Conservation (phyloP, 2,329 filamentous ascomycete genomes). For the Lasiodiplodia hormozganensis region DNA sequence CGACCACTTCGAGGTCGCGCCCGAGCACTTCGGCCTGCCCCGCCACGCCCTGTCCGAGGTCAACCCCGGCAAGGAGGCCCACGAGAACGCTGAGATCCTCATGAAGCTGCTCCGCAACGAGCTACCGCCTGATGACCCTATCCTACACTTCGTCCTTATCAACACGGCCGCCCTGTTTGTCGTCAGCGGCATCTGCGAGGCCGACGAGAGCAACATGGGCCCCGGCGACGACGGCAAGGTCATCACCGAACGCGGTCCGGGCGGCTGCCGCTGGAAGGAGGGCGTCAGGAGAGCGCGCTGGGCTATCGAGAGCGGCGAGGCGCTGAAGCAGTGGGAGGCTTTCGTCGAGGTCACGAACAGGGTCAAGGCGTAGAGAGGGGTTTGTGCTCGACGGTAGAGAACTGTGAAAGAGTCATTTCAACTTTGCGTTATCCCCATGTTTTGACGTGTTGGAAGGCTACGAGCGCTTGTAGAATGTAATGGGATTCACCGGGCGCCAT, state of each 20-base stretch:
- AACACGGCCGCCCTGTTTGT: slow-evolving; percentile 92
- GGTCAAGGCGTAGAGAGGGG: slow-evolving; percentile 33
- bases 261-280: slow-evolving; percentile 91
- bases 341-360: slow-evolving; percentile 85
- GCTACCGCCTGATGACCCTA: slow-evolving; percentile 76
- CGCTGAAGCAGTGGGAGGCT: slow-evolving; percentile 79
- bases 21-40: slow-evolving; percentile 85
- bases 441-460: too few relatives aligned
- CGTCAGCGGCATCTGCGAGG: slow-evolving; percentile 83
- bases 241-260: slow-evolving; percentile 81
- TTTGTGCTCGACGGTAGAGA: background rate
- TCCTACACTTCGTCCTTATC: slow-evolving; percentile 91
- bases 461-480: too few relatives aligned
- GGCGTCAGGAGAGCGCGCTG: slow-evolving; percentile 85
- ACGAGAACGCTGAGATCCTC: slow-evolving; percentile 86
- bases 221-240: slow-evolving; percentile 81
- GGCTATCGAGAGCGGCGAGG: slow-evolving; percentile 85
- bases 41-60: slow-evolving; percentile 78
- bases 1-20: slow-evolving; percentile 78
- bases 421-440: too few relatives aligned
- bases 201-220: slow-evolving; percentile 80
- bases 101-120: slow-evolving; percentile 77
- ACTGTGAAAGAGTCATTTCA: too few relatives aligned
- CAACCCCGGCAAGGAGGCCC: slow-evolving; percentile 82
- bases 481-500: too few relatives aligned